A percentile compares a stretch with the other conserved stretches of the same genome.
Conservation (phyloP, 352 stramenopile genomes). For the Phytophthora pistaciae region DNA sequence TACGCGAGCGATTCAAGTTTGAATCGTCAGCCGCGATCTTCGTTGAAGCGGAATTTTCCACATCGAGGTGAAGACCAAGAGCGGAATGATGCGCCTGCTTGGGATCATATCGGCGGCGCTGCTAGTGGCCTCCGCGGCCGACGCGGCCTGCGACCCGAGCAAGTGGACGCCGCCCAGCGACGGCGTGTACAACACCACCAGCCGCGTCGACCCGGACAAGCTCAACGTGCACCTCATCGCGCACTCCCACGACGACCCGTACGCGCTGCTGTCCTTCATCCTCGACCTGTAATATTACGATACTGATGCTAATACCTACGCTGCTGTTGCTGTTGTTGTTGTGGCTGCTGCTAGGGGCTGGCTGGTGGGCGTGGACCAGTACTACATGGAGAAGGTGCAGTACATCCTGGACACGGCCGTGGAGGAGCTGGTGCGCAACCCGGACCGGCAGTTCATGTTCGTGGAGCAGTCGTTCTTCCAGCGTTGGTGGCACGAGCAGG, state of each 20-base stretch:
- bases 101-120: background rate
- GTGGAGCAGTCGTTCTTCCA: constrained; percentile 97
- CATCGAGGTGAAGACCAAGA: constrained; percentile 4
- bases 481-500: constrained; percentile 96
- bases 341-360: constrained; percentile 72
- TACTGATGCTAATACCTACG: background rate
- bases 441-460: constrained; percentile 95
- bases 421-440: constrained; percentile 88
- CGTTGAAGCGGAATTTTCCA: constrained; percentile 1
- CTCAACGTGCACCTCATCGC: constrained; percentile 97
- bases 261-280: constrained; percentile 26
- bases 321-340: constrained; percentile 7
- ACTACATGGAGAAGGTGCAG: constrained; percentile 94
- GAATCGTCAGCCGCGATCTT: background rate
- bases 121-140: constrained; percentile 7
- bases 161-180: constrained; percentile 75
- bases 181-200: constrained; percentile 75
- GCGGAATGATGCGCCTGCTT: constrained; percentile 7
- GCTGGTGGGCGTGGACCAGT: constrained; percentile 98
- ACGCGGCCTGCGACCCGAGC: constrained; percentile 53
- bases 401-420: constrained; percentile 97
- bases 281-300: background rate
- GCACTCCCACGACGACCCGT: constrained; percentile 97
- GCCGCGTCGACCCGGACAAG: constrained; percentile 60
- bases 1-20: constrained; percentile 9